A percentile compares a stretch with the other conserved stretches of the same genome.
Evolutionary conservation across 345 rosid genomes (phyloP).

Genomic region (Syzygium aromaticum): DNA sequence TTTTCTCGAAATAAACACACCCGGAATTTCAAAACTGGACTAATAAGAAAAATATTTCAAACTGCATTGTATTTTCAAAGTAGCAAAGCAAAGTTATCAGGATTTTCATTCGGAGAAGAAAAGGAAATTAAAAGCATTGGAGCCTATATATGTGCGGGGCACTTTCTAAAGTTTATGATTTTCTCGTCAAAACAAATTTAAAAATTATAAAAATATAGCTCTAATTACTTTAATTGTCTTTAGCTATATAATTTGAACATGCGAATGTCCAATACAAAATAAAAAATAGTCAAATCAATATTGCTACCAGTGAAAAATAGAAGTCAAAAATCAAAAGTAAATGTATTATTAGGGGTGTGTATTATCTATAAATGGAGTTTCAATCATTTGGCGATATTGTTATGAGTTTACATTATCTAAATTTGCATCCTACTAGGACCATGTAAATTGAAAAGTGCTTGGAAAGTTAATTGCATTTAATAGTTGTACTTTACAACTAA

Average conservation of each 20-base stretch:
- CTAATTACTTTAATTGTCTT: neutral
- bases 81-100: neutral
- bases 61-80: neutral
- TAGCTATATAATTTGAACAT: neutral
- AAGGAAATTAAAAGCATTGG: neutral
- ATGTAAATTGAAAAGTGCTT: neutral
- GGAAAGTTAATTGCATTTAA: neutral
- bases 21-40: neutral
- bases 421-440: neutral
- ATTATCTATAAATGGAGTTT: no score
- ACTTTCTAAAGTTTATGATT: neutral
- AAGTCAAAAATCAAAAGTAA: neutral
- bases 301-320: neutral
- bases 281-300: neutral
- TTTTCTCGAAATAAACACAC: neutral
- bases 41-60: neutral
- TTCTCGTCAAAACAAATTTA: neutral
- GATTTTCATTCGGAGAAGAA: neutral
- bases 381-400: neutral
- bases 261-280: neutral
- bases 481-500: neutral
- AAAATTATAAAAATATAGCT: neutral
- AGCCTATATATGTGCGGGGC: neutral
- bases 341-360: neutral
- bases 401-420: neutral